Percentiles rank a stretch among this genome's conserved stretches.
These are phyloP conservation scores for Artemisia argyi DNA, from an alignment of 129 eudicot genomes.

Conservation along the genomic window DNA sequence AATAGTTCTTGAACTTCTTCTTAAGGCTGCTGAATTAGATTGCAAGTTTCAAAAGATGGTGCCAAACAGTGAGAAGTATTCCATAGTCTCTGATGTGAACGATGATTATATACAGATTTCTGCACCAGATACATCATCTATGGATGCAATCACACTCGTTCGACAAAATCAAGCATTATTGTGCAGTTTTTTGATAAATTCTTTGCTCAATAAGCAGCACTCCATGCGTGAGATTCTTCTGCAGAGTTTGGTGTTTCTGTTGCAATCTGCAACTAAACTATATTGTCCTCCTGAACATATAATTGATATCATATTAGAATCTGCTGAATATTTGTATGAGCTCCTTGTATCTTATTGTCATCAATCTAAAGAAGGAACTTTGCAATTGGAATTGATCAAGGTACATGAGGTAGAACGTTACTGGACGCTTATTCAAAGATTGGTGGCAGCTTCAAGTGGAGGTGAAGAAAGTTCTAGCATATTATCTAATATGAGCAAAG, in stretches of 20 bases:
- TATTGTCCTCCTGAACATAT: conserved; percentile 70
- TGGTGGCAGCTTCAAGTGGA: conserved; percentile 88
- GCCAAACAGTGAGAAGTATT: conserved; percentile 5
- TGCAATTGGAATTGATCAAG: conserved; percentile 43
- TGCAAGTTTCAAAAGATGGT: conserved; percentile 37
- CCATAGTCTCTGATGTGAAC: conserved; percentile 32
- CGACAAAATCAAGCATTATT: conserved; percentile 76
- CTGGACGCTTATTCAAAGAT: conserved; percentile 79
- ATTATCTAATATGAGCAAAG: too few relatives aligned
- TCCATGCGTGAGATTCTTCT: conserved; percentile 84
- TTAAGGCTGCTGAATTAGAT: conserved; percentile 90
- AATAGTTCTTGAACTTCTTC: conserved; percentile 75
- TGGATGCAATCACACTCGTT: conserved; percentile 87
- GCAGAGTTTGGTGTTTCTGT: conserved; percentile 76
- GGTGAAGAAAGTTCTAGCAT: conserved; percentile 37
- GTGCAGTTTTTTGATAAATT: conserved; percentile 64
- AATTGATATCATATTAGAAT: conserved; percentile 68
- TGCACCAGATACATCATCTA: conserved; percentile 43
- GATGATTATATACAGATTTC: conserved; percentile 59
- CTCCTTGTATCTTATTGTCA: conserved; percentile 50
- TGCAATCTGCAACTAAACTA: conserved; percentile 81
- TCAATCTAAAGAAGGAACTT: conserved; percentile 60
- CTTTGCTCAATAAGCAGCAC: conserved; percentile 58
- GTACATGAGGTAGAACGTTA: conserved; percentile 65
- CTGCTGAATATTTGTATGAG: conserved; percentile 64